phyloP scores from a whole-genome alignment of 169 alveolate species.

The Plasmodium malariae region DNA sequence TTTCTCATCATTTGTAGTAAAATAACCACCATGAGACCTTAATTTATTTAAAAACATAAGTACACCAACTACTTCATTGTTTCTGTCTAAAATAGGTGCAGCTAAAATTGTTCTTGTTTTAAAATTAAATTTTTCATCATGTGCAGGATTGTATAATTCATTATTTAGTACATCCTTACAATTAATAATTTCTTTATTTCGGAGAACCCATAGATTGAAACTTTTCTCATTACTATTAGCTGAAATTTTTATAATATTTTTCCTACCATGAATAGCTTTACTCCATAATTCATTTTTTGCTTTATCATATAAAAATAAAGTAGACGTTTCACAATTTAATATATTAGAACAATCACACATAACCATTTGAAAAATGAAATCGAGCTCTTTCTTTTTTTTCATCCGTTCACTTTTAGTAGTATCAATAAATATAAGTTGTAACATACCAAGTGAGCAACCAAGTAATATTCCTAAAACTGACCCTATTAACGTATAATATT shows the following conservation, averaged over 20 bases:
- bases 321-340: constrained; percentile 64
- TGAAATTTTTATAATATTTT: constrained; percentile 56
- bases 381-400: constrained; percentile 64
- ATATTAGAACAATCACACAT: constrained; percentile 72
- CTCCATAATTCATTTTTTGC: constrained; percentile 74
- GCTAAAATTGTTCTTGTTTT: constrained; percentile 67
- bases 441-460: constrained; percentile 60
- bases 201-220: constrained; percentile 60
- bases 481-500: constrained; percentile 58
- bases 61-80: constrained; percentile 66
- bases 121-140: constrained; percentile 72
- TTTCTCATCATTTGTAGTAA: constrained; percentile 55
- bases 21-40: constrained; percentile 69
- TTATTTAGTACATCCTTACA: constrained; percentile 58
- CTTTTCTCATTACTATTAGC: constrained; percentile 72
- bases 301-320: constrained; percentile 57
- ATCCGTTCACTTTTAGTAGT: constrained; percentile 68
- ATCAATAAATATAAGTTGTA: constrained; percentile 55
- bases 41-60: constrained; percentile 65
- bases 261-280: constrained; percentile 74
- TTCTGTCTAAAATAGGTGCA: constrained; percentile 69
- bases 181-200: constrained; percentile 71
- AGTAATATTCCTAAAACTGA: constrained; percentile 59
- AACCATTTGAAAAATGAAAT: constrained; percentile 73
- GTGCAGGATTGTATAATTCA: constrained; percentile 57